phyloP scores from a whole-genome alignment of 345 rosid species.

The Angophora floribunda region DNA sequence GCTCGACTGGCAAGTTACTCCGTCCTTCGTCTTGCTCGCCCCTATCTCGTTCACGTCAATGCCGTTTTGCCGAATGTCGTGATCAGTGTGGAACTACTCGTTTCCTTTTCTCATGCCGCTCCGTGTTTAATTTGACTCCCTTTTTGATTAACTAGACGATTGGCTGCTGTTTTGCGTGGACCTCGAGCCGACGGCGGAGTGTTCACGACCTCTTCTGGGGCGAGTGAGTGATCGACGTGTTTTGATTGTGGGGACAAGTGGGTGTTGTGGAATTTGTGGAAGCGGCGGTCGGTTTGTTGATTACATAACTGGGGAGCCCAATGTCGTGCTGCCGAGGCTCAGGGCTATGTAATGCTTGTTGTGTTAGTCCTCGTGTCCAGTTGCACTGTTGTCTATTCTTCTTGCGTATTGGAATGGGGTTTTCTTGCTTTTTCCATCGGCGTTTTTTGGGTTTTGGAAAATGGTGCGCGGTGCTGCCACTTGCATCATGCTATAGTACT shows the following conservation, averaged over 20 bases:
- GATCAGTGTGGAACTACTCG: background rate
- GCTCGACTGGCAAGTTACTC: background rate
- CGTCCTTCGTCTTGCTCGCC: background rate
- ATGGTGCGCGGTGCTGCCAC: background rate
- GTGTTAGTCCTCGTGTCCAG: background rate
- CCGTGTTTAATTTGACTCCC: background rate
- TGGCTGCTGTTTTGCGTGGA: background rate
- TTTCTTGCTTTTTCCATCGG: background rate
- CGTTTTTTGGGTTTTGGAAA: background rate
- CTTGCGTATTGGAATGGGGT: background rate
- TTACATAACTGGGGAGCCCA: background rate
- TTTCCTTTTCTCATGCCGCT: background rate
- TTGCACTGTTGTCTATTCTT: background rate
- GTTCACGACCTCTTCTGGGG: background rate
- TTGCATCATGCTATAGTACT: background rate
- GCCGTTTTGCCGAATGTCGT: accelerated
- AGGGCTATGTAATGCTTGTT: background rate
- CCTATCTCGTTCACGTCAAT: background rate
- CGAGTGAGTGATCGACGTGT: background rate
- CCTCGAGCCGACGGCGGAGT: background rate
- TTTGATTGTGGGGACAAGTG: background rate
- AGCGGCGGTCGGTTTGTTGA: background rate
- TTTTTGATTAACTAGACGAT: background rate
- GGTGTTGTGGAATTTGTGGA: background rate
- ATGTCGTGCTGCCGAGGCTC: background rate